These are phyloP conservation scores for Ogataea hybrid DNA, from an alignment of 1,139 yeast genomes.

Conservation along the genomic window DNA sequence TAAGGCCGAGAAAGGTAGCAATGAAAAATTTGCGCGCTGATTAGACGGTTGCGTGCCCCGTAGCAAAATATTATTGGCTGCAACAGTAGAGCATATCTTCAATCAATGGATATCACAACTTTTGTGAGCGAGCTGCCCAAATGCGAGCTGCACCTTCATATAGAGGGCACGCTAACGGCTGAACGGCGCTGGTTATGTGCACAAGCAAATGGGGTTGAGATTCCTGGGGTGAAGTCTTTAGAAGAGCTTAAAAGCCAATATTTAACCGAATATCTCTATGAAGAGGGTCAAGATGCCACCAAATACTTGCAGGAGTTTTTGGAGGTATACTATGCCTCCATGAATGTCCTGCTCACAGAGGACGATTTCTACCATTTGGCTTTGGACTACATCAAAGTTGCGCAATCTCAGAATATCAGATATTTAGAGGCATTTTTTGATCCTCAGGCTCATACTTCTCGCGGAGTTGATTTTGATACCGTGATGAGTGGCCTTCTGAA, in stretches of 20 bases:
- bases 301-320: conserved; percentile 66
- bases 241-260: conserved; percentile 44
- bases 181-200: conserved; percentile 31
- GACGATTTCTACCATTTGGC: conserved; percentile 68
- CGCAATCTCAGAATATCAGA: conserved; percentile 52
- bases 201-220: conserved; percentile 23
- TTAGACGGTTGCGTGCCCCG: conserved; percentile 1
- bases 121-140: conserved; percentile 65
- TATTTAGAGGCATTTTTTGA: conserved; percentile 62
- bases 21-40: background rate
- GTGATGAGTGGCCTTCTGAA: conserved; percentile 23
- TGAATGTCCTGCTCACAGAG: conserved; percentile 58
- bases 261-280: conserved; percentile 33
- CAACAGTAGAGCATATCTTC: background rate
- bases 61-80: background rate
- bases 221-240: conserved; percentile 47
- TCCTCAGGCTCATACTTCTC: conserved; percentile 70
- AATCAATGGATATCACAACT: background rate
- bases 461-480: conserved; percentile 39
- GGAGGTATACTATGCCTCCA: conserved; percentile 69
- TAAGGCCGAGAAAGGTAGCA: background rate
- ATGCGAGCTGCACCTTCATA: conserved; percentile 73
- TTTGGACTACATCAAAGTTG: conserved; percentile 59
- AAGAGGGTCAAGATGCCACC: conserved; percentile 52
- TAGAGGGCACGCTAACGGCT: conserved; percentile 75